Base-by-base conservation (phyloP, 2,329 filamentous ascomycete genomes). In the Aurifilum marmelostoma region DNA sequence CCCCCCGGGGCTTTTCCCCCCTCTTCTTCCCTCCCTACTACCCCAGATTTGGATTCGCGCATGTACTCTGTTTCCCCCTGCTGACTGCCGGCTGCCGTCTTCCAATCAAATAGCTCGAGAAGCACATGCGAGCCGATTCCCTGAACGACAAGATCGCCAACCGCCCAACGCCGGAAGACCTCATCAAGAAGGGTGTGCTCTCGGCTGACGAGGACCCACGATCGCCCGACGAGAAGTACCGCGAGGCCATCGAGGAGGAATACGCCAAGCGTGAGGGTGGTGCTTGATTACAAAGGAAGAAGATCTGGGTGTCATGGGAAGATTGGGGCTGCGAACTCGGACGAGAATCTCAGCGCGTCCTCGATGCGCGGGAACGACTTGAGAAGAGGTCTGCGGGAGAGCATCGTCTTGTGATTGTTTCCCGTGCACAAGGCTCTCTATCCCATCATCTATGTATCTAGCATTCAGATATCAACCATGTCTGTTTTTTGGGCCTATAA, bases 131-230 rank as follows among this genome's bases (percentile, higher is more conserved):
- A 18, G 91, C 89, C 70, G 92, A 97, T 79, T 91, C 87, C 67
- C 85, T 97, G 71, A 96, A 97, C 79, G 93, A 97, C 76, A 94
- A 94, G 79, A 89, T 97, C 72, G 87, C 91, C 76, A 86, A 91
- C 75, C 87, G 94, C 27, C 94, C 94, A 1, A 85, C 87, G 47
- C 91, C 92, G 14, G 92, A 94, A 73, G 86, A 91, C 64, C 83
- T 97, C 72, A 84, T 97, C 69, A 89, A 91, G 75, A 89, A 92
- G 74, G 94, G 94, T 6, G 92, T 97, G 67, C 81, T 97, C 72
- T 56, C 54, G 34, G 65, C 70, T 24, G 88, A 87, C 69, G 87
- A 91, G 73, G 89, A 91, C 74, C 88, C 88, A 1, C 85, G 88
- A 68, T 82, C 82, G n/a, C 78, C 84, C 3, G 84, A 87, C 37